Evolutionary conservation across 148 eudicot genomes (phyloP), one percentile per base, ranked within the genome.

Genomic region (Polygonum maritimum): DNA sequence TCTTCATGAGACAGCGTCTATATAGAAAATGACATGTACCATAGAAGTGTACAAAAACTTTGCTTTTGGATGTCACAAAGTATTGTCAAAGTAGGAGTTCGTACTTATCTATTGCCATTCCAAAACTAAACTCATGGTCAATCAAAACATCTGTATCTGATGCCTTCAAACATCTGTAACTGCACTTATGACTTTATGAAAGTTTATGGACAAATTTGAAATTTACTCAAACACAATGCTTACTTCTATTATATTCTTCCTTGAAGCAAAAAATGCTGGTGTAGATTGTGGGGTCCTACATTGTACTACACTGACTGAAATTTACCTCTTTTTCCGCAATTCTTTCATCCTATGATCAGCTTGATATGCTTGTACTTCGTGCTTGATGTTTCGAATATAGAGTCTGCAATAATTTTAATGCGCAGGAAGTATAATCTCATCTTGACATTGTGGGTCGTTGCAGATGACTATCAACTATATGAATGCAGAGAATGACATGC

Each of bases 381-480:
- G 69, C 69, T 26, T 62, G 16, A 31, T 26, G 36, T 62, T 31
- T 26, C 69, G 26, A 35, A 22, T 62, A 26, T 16, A 31, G 18
- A 62, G 36, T 33, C 39, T 35, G 45, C 71, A 67, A 36, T 67
- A 36, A 67, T 67, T 45, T 67, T 60, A 60, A 19, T 62, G 38
- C 39, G 26, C 74, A 13, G 49, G 49, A 40, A 72, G 33, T 26
- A 48, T 19, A 19, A 18, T 51, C 41, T 65, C 21, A 31, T 70
- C 18, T 44, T 82, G 69, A 41, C 76, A 57, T 73, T 76, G 38
- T 69, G 47, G 26, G 35, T 76, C 26, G 75, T 47, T 79, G 81
- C 88, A 96, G 98, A 85, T 96, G 93, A 92, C 98, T 69, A 79
- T 96, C 76, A 85, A 88, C 85, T 96, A 96, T 81, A 69, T 92